Evolutionary conservation across 345 rosid genomes (phyloP).

Genomic region (Lepidium aucheri): DNA sequence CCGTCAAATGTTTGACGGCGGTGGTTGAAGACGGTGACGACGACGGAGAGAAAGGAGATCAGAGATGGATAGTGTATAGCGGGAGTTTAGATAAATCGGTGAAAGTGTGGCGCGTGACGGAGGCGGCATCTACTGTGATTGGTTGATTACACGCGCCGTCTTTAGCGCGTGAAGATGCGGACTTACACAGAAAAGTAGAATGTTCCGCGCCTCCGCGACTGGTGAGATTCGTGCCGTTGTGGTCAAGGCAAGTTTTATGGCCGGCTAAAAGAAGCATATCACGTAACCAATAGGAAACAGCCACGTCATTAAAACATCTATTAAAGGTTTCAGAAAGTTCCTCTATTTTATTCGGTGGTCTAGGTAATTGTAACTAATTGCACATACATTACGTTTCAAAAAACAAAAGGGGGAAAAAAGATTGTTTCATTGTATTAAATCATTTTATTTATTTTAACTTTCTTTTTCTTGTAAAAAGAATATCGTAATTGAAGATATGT

Average conservation of each 20-base stretch:
- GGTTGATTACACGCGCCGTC: slow-evolving; percentile 8
- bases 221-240: slow-evolving; percentile 14
- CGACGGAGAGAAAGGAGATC: slow-evolving; percentile 2
- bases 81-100: slow-evolving; percentile 87
- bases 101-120: slow-evolving; percentile 76
- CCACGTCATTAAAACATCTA: slow-evolving; percentile 7
- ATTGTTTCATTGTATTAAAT: slow-evolving; percentile 12
- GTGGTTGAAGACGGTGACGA: slow-evolving; percentile 34
- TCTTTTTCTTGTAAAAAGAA: background rate
- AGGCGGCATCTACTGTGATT: slow-evolving; percentile 24
- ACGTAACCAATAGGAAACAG: background rate
- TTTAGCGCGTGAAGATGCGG: background rate
- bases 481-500: background rate
- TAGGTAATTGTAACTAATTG: background rate
- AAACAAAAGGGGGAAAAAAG: background rate
- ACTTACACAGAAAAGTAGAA: background rate
- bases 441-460: background rate
- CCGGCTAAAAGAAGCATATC: slow-evolving; percentile 23
- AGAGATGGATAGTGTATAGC: slow-evolving; percentile 60
- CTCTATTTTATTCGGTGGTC: slow-evolving; percentile 11
- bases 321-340: background rate
- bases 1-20: slow-evolving; percentile 79
- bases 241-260: slow-evolving; percentile 23
- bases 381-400: slow-evolving; percentile 9
- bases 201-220: slow-evolving; percentile 11